Conservation (phyloP, 1,139 yeast species). For the Debaryomyces sp. region DNA sequence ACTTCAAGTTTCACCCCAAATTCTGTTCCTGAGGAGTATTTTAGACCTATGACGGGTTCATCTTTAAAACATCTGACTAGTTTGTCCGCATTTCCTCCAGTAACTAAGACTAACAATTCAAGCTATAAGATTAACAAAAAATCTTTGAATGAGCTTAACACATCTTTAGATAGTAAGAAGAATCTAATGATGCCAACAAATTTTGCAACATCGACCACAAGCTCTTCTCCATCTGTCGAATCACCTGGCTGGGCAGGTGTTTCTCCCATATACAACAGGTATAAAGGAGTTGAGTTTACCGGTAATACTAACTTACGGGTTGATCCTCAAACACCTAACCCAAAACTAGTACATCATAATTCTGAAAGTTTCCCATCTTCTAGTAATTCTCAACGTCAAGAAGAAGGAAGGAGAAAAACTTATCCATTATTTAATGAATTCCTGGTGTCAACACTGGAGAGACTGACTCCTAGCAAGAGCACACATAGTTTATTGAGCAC, state of each 20-base stretch:
- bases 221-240: conserved; percentile 9
- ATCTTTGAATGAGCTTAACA: neutral
- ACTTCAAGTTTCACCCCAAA: conserved; percentile 24
- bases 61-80: conserved; percentile 6
- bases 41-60: conserved; percentile 6
- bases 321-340: neutral
- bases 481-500: conserved; percentile 4
- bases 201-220: conserved; percentile 13
- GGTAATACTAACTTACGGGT: neutral
- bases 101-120: neutral
- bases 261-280: conserved; percentile 25
- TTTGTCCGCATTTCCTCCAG: conserved; percentile 5
- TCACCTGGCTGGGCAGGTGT: conserved; percentile 13
- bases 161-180: conserved; percentile 16
- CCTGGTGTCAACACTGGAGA: conserved; percentile 12
- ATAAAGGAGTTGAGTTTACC: conserved; percentile 20
- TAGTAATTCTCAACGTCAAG: conserved; percentile 15
- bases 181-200: conserved; percentile 23
- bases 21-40: conserved; percentile 16
- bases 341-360: conserved; percentile 30
- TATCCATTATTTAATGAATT: conserved; percentile 20
- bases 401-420: conserved; percentile 20
- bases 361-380: conserved; percentile 24
- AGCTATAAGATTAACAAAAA: conserved; percentile 11
- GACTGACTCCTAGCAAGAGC: conserved; percentile 14